Evolutionary conservation across 73 alveolate species (phyloP), one percentile per base, ranked within the genome.

Genomic region (Durusdinium trenchii): DNA sequence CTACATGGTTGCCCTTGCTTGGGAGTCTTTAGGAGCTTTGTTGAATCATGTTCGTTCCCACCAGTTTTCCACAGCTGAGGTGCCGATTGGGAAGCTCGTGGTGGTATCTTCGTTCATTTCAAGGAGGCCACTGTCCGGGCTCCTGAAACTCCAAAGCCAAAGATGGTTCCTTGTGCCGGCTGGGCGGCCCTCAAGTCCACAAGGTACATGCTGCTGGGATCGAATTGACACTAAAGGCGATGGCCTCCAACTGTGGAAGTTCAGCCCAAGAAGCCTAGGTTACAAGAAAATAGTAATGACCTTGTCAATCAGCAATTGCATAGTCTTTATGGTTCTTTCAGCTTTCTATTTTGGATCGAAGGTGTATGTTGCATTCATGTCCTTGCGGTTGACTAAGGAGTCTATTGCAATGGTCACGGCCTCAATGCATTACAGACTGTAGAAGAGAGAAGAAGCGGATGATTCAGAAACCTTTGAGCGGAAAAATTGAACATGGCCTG

Each of bases 41-140:
- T n/a, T n/a, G n/a, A n/a, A n/a, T n/a, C n/a, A n/a, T n/a, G n/a
- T n/a, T n/a, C n/a, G n/a, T n/a, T n/a, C n/a, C n/a, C n/a, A n/a
- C n/a, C n/a, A n/a, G n/a, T n/a, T n/a, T n/a, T n/a, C 30, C 73
- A 60, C 18, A 30, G 32, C 92, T 48, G 38, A 86, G 95, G 95
- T 35, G 78, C 38, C 20, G 95, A 86, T 46, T 86, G 95, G 95
- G 95, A 86, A 43, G 95, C 95, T 48, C 95, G 95, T 40, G 95
- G 95, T 46, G 95, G 95, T 48, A 86, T 86, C 95, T 86, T 86
- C 71, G 84, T 86, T 46, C 95, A 86, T 83, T 86, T 62, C 73
- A 86, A 45, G 47, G 95, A 61, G 48, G 95, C 95, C 95, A 62
- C 57, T 45, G 95, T 45, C 61, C 43, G 57, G 43, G 60, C 45